These are phyloP conservation scores for Carpinus viminea DNA, from an alignment of 306 rosid genomes.

Conservation along the genomic window DNA sequence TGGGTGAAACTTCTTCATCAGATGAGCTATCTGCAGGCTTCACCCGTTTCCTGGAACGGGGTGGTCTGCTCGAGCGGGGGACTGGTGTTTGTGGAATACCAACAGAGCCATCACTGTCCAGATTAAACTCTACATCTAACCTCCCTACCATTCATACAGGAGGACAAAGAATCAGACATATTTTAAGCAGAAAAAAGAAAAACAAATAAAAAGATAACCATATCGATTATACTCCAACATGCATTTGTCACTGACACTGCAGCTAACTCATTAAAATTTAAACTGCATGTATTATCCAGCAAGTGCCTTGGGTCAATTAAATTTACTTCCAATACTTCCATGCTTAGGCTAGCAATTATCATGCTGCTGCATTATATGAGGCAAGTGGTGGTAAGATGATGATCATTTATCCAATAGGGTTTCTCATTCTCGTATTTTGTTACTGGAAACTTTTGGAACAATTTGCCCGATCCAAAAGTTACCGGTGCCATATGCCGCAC, in stretches of 20 bases:
- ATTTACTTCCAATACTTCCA: background rate
- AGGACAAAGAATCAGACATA: background rate
- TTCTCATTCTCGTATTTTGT: background rate
- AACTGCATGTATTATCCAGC: background rate
- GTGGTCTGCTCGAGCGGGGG: constrained; percentile 44
- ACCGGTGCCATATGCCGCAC: background rate
- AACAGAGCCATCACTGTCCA: constrained; percentile 45
- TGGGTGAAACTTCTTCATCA: constrained; percentile 63
- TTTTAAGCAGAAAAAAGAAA: background rate
- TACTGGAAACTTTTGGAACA: background rate
- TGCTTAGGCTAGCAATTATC: background rate
- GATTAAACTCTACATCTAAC: constrained; percentile 44
- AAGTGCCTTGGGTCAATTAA: background rate
- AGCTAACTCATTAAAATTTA: background rate
- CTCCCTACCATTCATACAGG: constrained; percentile 22
- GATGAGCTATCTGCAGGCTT: constrained; percentile 63
- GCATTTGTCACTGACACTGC: background rate
- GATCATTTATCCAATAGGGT: background rate
- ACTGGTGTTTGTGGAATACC: constrained; percentile 64
- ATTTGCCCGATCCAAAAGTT: background rate
- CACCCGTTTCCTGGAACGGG: constrained; percentile 62
- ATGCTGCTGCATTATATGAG: background rate
- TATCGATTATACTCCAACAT: background rate
- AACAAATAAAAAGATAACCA: background rate
- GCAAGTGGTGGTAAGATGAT: background rate